Evolutionary conservation across 2,329 filamentous ascomycete genomes (phyloP), one percentile per base, ranked within the genome.

Genomic region (Verticillium klebahnii): DNA sequence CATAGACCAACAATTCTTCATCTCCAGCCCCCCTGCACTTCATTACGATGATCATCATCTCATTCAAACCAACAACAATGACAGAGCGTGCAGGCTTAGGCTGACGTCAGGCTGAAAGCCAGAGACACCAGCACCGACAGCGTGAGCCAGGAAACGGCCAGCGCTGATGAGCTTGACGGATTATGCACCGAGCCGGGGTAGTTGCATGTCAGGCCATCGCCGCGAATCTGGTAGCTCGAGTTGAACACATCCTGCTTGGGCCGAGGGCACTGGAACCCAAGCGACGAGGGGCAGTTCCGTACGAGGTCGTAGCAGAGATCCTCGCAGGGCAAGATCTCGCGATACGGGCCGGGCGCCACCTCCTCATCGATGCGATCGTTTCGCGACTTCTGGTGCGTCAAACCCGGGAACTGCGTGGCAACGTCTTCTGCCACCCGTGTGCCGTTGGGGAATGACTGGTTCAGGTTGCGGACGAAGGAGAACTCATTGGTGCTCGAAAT

Each of bases 251-350:
- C 74, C 23, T 69, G 64, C 1, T 31, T 15, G 2, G 61, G 60
- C 25, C 57, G 58, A 2, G 95, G 94, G 75, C 95, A 99, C 1
- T 73, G 77, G 69, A 99, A 97, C 0, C 82, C 80, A 68, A 99
- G 78, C 1, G 82, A 76, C 0, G 92, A 83, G 0, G 95, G 94
- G 75, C 95, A 99, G 71, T 85, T 92, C 75, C 90, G 88, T 12
- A 96, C 91, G 1, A 99, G 82, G 60, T 89, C 86, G 72, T 93
- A 95, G 77, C 95, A 99, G 58, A 97, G 77, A 66, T 96, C 90
- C 64, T 91, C 85, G 70, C 94, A 98, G 0, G 95, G 95, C 9
- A 97, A 78, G 23, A 98, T 80, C 77, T 99, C 95, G 72, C 93
- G 96, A 77, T 99, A 98, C 0, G 95, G 95, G 0, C 95, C 95